Base-by-base conservation (phyloP, 768 basidiomycete species). In the Lyophyllum semitale region DNA sequence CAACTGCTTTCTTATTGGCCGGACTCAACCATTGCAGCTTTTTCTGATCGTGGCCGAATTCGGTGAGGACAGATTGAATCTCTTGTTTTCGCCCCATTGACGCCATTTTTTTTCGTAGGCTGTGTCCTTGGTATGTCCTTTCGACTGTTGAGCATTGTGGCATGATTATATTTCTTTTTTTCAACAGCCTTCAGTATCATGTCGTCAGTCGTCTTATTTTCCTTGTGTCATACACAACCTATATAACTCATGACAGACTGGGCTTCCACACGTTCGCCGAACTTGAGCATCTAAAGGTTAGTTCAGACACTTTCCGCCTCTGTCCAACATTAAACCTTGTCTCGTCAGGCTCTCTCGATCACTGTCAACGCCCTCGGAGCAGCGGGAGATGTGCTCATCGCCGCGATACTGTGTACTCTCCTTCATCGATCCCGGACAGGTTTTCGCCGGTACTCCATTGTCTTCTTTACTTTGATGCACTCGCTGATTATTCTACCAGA, bases 301-400 rank as follows among this genome's bases (percentile, higher is more conserved):
- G 48, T 51, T 45, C 23, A 13, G 7, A 38, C 32, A 4, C 4
- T 25, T 4, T 33, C 30, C 25, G 37, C 15, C 12, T 26, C 3
- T 48, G 7, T 18, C 26, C 17, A 9, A 23, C 15, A 27, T 29
- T 20, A 18, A n/a, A 38, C 17, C 51, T 12, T 9, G 9, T 50
- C 30, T 43, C n/a, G 27, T 8, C 42, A 78, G 76, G 59, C 48
- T 13, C 67, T 81, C 11, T 77, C 79, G 1, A 73, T 76, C 49
- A 51, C 71, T 22, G 71, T 82, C 55, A 83, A 82, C 57, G 73
- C 69, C 1, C 63, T 76, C 3, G 72, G 79, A 8, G 77, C 80
- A 1, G 73, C 68, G 5, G 80, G 77, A 5, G 82, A 83, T 44
- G 58, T 79, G 23, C 55, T 81, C 32, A 82, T 83, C 41, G 78